These are phyloP conservation scores for Penicillium sclerotiorum DNA, from an alignment of 2,329 filamentous ascomycete species.

Conservation along the genomic window DNA sequence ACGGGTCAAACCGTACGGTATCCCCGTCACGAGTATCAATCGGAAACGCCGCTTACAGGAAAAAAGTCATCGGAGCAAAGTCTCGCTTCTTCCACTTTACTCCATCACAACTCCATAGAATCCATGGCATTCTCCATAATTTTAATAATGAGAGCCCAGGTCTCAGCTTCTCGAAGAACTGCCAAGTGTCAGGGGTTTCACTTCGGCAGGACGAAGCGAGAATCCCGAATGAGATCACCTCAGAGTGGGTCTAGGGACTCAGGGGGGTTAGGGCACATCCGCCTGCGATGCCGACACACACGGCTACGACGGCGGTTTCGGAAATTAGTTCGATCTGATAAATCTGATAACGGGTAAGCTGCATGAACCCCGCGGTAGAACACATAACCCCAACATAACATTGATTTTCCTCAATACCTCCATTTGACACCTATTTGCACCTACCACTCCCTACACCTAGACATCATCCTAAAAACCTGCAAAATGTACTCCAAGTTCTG, in stretches of 20 bases:
- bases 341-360: slow-evolving; percentile 13
- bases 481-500: slow-evolving; percentile 41
- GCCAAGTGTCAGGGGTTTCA: not conserved
- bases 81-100: not conserved
- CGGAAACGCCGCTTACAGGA: not conserved
- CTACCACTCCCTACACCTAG: not conserved
- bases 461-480: not conserved
- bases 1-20: not conserved
- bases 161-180: not conserved
- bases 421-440: too few relatives aligned
- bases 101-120: not conserved
- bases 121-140: not conserved
- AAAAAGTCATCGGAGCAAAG: not conserved
- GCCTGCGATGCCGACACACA: slow-evolving; percentile 2
- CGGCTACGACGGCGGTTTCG: not conserved
- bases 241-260: not conserved
- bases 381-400: slow-evolving; percentile 2
- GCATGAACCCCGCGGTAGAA: slow-evolving; percentile 8
- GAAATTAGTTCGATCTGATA: slow-evolving; percentile 16
- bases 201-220: not conserved
- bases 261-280: slow-evolving; percentile 2
- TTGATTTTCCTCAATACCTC: too few relatives aligned
- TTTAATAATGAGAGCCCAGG: not conserved
- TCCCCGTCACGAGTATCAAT: not conserved
- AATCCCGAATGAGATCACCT: slow-evolving; percentile 5